A percentile compares a stretch with the other conserved stretches of the same genome.
Evolutionary conservation across 192 early-diverging fungal species (phyloP).

Genomic region (Backusella mclennaniae): DNA sequence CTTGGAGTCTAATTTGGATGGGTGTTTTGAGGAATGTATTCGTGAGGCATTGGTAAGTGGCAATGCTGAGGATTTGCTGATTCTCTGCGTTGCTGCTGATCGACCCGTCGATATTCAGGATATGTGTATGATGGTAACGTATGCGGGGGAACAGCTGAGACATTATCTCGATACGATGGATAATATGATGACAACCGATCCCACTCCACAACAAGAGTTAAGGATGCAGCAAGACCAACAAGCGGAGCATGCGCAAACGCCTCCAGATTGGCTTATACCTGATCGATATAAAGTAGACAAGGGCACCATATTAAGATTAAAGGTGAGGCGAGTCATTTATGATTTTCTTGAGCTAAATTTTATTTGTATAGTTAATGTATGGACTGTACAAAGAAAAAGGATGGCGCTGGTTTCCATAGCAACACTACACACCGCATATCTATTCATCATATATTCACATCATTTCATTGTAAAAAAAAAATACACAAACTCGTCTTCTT

Average conservation of each 20-base stretch:
- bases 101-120: conserved; percentile 26
- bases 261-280: conserved; percentile 39
- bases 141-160: conserved; percentile 35
- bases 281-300: conserved; percentile 33
- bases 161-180: conserved; percentile 27
- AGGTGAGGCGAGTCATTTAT: conserved; percentile 6
- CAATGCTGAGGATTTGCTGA: conserved; percentile 28
- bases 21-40: conserved; percentile 37
- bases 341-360: no score
- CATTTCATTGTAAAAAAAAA: background rate
- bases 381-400: conserved; percentile 25
- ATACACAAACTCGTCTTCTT: background rate
- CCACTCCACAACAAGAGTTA: conserved; percentile 14
- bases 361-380: conserved; percentile 19
- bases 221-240: background rate
- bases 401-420: conserved; percentile 30
- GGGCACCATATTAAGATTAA: conserved; percentile 28
- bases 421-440: background rate
- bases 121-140: conserved; percentile 31
- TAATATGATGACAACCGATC: conserved; percentile 11
- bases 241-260: background rate
- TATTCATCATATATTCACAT: background rate
- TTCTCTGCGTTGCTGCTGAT: conserved; percentile 26
- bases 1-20: conserved; percentile 36
- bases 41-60: conserved; percentile 37